Base-by-base conservation (phyloP, 2,329 filamentous ascomycete genomes). In the Aspergillus floridensis region DNA sequence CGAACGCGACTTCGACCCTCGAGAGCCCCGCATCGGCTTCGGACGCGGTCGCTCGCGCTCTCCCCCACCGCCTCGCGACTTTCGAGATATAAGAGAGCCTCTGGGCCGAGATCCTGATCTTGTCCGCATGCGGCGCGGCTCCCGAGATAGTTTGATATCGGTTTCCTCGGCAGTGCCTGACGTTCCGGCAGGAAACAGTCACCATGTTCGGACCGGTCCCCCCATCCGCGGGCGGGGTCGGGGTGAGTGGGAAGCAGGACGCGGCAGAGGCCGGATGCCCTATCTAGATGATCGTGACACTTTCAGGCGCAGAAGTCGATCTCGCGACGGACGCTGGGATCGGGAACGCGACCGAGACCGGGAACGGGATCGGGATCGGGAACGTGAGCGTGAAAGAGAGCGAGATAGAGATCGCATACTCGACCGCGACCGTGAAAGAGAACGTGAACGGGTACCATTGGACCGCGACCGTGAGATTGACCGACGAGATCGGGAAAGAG, bases 1-100 rank as follows among this genome's bases (percentile, higher is more conserved):
- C 31, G 78, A 81, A 49, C 74, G 78, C n/a, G 77, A 80, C 26
- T 78, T 79, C 59, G 76, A 82, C 53, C 74, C 69, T 2, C 70
- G 78, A 59, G 77, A 79, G 51, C 66, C 74, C 5, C 75, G 80
- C 5, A 71, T 75, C 3, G 74, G 79, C 8, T 78, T 80, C 59
- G 76, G 78, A 12, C 76, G 78, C 47, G 79, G 81, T 48, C 75
- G 79, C 65, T 75, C 77, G 61, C 63, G 79, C 67, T 74, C 79
- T 2, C 79, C 77, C 12, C 72, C 72, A 6, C 63, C 71, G 10
- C 66, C 66, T 29, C 72, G 76, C 59, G 76, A 78, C 58, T 77
- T 77, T 59, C 73, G 76, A 26, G 76, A 78, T 59, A 58, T 68
- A 29, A 68, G 76, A 64, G 75, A 77, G 11, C 66, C 68, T 2